Evolutionary conservation across 2,329 filamentous ascomycete species (phyloP).

Genomic region (Hirsutella rhossiliensis): DNA sequence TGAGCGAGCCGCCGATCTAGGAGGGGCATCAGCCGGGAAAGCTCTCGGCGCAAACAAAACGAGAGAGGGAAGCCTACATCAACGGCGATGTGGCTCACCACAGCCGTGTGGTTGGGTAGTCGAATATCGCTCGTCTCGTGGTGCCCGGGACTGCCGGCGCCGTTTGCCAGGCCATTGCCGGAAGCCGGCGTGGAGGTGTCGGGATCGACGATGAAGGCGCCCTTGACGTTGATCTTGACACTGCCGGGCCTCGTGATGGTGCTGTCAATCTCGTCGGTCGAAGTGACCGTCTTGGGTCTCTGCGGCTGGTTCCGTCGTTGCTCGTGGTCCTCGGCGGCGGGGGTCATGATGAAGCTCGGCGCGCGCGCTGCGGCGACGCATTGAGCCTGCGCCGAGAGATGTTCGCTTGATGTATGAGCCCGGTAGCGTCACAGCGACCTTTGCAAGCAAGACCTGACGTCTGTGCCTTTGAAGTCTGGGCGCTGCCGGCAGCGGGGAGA

Average conservation of each 20-base stretch:
- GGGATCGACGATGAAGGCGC: constrained; percentile 91
- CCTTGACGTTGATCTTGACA: constrained; percentile 91
- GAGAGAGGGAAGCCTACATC: constrained; percentile 47
- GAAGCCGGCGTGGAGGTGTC: constrained; percentile 44
- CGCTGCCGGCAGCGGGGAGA: not conserved
- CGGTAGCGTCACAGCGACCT: not conserved
- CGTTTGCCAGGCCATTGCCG: constrained; percentile 22
- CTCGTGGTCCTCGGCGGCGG: constrained; percentile 4
- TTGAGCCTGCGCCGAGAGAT: not conserved
- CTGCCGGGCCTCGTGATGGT: constrained; percentile 52
- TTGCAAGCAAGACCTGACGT: not conserved
- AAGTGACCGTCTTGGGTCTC: constrained; percentile 26
- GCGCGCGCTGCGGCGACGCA: constrained; percentile 1
- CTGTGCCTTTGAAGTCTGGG: not conserved
- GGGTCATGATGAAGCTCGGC: constrained; percentile 4
- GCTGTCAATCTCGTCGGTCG: constrained; percentile 46
- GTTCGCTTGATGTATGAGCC: not conserved
- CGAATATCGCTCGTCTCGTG: constrained; percentile 83
- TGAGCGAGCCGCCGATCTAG: constrained; percentile 88
- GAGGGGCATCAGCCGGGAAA: not conserved
- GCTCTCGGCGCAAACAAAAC: not conserved
- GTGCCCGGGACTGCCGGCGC: constrained; percentile 34
- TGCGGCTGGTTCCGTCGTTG: not conserved
- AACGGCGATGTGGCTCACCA: constrained; percentile 93
- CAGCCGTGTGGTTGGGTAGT: constrained; percentile 87